A percentile compares a stretch with the other conserved stretches of the same genome.
phyloP scores from a whole-genome alignment of 768 basidiomycete species.

The Pulveroboletus sp. region DNA sequence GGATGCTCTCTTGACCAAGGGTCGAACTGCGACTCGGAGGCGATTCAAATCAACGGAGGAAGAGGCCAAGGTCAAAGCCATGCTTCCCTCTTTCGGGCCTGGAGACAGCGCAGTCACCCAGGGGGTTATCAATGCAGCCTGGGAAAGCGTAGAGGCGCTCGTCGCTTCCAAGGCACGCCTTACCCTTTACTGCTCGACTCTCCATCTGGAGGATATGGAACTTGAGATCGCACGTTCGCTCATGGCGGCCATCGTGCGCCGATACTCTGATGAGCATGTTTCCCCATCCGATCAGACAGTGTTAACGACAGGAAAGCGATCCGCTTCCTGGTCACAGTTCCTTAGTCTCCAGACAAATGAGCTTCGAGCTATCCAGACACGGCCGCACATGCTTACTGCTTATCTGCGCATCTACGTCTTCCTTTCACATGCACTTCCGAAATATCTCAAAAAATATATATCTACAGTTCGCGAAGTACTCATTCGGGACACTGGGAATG shows the following conservation, averaged over 20 bases:
- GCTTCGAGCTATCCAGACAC: conserved; percentile 38
- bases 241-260: conserved; percentile 45
- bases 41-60: conserved; percentile 23
- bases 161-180: conserved; percentile 20
- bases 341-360: conserved; percentile 58
- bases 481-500: conserved; percentile 58
- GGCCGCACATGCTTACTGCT: conserved; percentile 48
- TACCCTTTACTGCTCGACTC: conserved; percentile 24
- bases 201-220: conserved; percentile 46
- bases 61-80: conserved; percentile 18
- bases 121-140: conserved; percentile 40
- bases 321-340: conserved; percentile 42
- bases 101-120: conserved; percentile 30
- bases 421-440: conserved; percentile 36
- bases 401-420: conserved; percentile 54
- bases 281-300: conserved; percentile 8
- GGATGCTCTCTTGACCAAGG: conserved; percentile 35
- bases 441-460: conserved; percentile 32
- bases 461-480: conserved; percentile 50
- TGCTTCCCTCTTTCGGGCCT: conserved; percentile 11
- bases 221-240: conserved; percentile 55
- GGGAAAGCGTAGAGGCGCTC: conserved; percentile 39
- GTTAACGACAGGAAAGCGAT: conserved; percentile 1
- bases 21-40: conserved; percentile 25
- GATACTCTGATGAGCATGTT: conserved; percentile 27